Evolutionary conservation across 306 rosid species (phyloP).

Genomic region (Dalbergia oliveri): DNA sequence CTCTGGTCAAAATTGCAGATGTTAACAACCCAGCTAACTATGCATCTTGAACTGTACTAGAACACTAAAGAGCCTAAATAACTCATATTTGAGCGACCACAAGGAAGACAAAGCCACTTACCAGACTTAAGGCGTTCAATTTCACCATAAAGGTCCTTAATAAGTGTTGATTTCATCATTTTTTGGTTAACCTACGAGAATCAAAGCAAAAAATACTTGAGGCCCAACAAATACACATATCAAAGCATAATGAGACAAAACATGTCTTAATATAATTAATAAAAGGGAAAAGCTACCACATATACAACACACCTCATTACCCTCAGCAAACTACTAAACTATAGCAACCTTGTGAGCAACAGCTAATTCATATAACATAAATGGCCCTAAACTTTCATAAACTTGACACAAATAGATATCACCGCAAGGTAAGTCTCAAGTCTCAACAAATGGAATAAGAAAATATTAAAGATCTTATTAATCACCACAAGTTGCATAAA

Average conservation of each 20-base stretch:
- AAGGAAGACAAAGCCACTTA: constrained; percentile 47
- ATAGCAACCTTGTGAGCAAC: not conserved
- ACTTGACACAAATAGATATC: too few species aligned
- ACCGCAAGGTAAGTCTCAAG: too few species aligned
- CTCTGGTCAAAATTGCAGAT: constrained; percentile 63
- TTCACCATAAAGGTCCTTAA: constrained; percentile 98
- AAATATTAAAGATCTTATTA: not conserved
- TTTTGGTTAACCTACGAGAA: constrained; percentile 83
- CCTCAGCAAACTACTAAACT: not conserved
- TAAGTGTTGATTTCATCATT: constrained; percentile 97
- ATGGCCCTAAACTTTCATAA: not conserved
- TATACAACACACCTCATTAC: not conserved
- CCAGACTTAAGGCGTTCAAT: constrained; percentile 94
- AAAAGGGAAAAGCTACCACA: too few species aligned
- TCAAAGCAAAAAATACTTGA: not conserved
- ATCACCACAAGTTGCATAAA: too few species aligned
- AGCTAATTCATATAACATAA: not conserved
- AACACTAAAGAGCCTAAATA: not conserved
- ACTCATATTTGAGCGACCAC: not conserved
- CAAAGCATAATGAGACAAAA: not conserved
- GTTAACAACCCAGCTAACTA: not conserved
- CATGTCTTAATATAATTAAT: too few species aligned
- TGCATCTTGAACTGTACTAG: not conserved
- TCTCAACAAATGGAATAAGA: too few species aligned
- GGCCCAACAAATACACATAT: not conserved